phyloP scores from a whole-genome alignment of 345 rosid genomes.

The Pistacia atlantica region DNA sequence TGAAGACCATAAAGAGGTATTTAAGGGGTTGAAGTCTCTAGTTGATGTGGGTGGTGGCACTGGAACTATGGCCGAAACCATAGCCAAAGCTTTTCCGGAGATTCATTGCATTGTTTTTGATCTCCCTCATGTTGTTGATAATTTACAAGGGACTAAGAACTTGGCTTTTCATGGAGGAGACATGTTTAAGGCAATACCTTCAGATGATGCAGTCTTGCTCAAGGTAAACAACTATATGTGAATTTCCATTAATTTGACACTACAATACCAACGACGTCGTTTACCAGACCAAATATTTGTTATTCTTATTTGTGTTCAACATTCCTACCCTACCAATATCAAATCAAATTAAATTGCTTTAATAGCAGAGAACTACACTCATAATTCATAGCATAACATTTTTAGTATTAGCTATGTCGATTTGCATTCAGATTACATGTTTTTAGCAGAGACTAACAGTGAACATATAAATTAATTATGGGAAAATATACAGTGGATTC shows the following conservation, averaged over 20 bases:
- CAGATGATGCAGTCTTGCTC: constrained; percentile 32
- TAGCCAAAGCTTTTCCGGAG: constrained; percentile 24
- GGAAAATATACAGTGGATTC: background rate
- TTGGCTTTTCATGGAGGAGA: constrained; percentile 26
- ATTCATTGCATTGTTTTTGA: constrained; percentile 41
- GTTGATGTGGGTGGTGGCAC: constrained; percentile 17
- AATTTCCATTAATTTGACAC: no score
- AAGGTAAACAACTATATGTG: constrained; percentile 24
- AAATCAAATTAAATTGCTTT: no score
- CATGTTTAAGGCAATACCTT: constrained; percentile 38
- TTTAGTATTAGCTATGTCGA: no score
- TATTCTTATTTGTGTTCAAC: no score
- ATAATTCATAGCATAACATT: no score
- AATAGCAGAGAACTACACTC: no score
- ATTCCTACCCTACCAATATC: no score
- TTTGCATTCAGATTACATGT: no score
- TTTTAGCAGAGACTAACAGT: no score
- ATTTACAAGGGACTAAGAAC: background rate
- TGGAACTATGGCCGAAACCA: constrained; percentile 22
- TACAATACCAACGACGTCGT: no score
- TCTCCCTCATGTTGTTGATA: constrained; percentile 41
- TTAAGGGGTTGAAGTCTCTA: constrained; percentile 6
- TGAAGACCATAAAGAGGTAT: background rate
- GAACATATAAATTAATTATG: no score
- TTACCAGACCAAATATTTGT: no score